phyloP scores from a whole-genome alignment of 345 rosid genomes.

The Microthlaspi erraticum region DNA sequence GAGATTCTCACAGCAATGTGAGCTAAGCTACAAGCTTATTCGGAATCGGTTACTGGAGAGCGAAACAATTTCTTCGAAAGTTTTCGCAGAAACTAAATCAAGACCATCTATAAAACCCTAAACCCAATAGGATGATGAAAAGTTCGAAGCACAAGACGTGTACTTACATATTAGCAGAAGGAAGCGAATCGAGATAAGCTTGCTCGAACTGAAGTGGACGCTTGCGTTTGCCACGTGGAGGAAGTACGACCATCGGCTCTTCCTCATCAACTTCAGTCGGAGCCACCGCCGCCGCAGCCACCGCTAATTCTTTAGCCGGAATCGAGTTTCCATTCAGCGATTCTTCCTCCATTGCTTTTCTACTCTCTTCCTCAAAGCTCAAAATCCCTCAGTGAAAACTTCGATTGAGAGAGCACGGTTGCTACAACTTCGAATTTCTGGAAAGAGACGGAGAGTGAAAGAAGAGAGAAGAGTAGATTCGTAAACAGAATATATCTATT shows the following conservation, averaged over 20 bases:
- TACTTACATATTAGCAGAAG: slow-evolving; percentile 80
- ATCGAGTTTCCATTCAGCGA: slow-evolving; percentile 47
- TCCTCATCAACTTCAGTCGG: slow-evolving; percentile 50
- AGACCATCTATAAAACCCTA: slow-evolving; percentile 35
- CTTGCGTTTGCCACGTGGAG: slow-evolving; percentile 70
- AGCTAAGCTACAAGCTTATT: neutral
- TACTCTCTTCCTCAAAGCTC: slow-evolving; percentile 12
- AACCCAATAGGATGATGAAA: neutral
- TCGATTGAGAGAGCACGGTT: slow-evolving; percentile 21
- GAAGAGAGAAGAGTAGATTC: slow-evolving; percentile 5
- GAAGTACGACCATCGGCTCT: slow-evolving; percentile 66
- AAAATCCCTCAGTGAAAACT: neutral
- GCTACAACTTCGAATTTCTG: slow-evolving; percentile 18
- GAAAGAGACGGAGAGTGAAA: neutral
- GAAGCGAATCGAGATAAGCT: slow-evolving; percentile 85
- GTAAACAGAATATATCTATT: neutral
- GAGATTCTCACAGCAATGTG: neutral
- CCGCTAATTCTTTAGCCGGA: slow-evolving; percentile 29
- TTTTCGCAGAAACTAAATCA: slow-evolving; percentile 1
- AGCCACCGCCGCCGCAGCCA: slow-evolving; percentile 26
- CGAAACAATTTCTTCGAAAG: neutral
- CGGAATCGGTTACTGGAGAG: neutral
- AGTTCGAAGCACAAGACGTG: slow-evolving; percentile 1
- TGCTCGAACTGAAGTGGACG: slow-evolving; percentile 95
- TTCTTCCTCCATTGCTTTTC: slow-evolving; percentile 57